Percentiles rank a stretch among this genome's conserved stretches.
Conservation (phyloP, 768 basidiomycete species). For the Lyophyllum decastes region DNA sequence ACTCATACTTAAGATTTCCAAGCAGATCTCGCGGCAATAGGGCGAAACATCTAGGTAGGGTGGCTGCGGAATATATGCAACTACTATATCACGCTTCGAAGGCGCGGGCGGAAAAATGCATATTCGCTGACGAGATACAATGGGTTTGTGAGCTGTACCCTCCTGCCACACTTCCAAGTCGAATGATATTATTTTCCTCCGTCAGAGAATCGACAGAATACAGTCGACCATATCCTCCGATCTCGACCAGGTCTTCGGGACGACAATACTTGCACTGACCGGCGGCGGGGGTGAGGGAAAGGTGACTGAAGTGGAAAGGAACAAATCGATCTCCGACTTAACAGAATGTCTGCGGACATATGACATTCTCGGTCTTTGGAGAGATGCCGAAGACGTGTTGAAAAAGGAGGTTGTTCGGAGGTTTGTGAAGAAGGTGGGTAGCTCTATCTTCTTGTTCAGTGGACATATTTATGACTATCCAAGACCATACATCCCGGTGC, state of each 20-base stretch:
- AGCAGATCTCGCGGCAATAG: slow-evolving; percentile 61
- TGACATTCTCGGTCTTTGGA: slow-evolving; percentile 78
- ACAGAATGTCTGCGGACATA: slow-evolving; percentile 82
- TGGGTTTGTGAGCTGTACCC: slow-evolving; percentile 59
- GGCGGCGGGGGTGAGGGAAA: slow-evolving; percentile 49
- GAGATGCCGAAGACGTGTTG: slow-evolving; percentile 87
- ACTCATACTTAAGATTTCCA: not conserved
- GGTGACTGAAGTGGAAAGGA: slow-evolving; percentile 63
- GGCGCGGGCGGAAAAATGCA: slow-evolving; percentile 74
- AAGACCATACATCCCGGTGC: slow-evolving; percentile 79
- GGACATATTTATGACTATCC: slow-evolving; percentile 6
- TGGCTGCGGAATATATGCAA: slow-evolving; percentile 91
- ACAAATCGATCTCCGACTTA: slow-evolving; percentile 63
- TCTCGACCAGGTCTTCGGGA: slow-evolving; percentile 79
- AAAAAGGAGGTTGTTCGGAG: slow-evolving; percentile 67
- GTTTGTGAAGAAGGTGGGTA: slow-evolving; percentile 76
- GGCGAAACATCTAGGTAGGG: slow-evolving; percentile 80
- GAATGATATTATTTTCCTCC: slow-evolving; percentile 7
- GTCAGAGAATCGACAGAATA: slow-evolving; percentile 77
- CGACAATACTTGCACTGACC: slow-evolving; percentile 54
- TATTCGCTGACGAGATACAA: slow-evolving; percentile 81
- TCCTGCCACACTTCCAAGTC: slow-evolving; percentile 2
- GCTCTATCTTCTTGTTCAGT: not conserved
- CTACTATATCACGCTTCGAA: slow-evolving; percentile 88
- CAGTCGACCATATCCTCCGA: slow-evolving; percentile 84